Base-by-base conservation (phyloP, 2,329 filamentous ascomycete species). In the Coniochaeta ligniaria region DNA sequence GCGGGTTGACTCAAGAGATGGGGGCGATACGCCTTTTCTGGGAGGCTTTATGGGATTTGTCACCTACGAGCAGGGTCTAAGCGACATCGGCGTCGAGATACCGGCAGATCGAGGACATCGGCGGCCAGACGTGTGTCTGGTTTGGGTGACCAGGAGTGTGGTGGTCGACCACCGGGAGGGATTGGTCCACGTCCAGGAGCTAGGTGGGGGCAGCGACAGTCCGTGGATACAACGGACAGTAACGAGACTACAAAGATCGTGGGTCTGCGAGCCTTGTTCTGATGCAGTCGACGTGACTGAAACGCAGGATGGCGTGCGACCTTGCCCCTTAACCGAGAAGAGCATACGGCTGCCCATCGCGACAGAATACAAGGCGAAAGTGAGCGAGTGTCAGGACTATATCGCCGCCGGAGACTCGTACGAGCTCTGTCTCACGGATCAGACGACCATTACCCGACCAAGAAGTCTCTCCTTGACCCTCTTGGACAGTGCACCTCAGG, bases 1-100 rank as follows among this genome's bases (percentile, higher is more conserved):
- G n/a, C 68, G 64, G 28, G 45, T 71, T 1, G 36, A 65, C 6
- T 38, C 64, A 26, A 61, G 67, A 9, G 60, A 69, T 31, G 60
- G 66, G 31, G 63, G 67, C 0, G 67, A 71, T 38, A 74, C 75
- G 0, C 83, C 90, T 0, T 96, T 96, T 70, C 85, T 90, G 73
- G 92, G 91, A 58, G 92, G 92, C 0, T 87, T 96, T 62, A 85
- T 96, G 75, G 92, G 92, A 0, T 96, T 89, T 68, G 82, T 92
- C 58, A 92, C 90, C 0, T 96, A 96, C 63, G 92, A 96, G 72
- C 85, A 92, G 70, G 91, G 91, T 0, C 76, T 96, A 1, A 77
- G 80, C 64, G 85, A 80, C 20, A 86, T 86, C 59, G 73, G 77
- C 57, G 76, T 89, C 24, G 22, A 64, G 1, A 59, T 74, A 11